Evolutionary conservation across 1,284 basidiomycete genomes (phyloP).

Genomic region (Tylopilus sp.): DNA sequence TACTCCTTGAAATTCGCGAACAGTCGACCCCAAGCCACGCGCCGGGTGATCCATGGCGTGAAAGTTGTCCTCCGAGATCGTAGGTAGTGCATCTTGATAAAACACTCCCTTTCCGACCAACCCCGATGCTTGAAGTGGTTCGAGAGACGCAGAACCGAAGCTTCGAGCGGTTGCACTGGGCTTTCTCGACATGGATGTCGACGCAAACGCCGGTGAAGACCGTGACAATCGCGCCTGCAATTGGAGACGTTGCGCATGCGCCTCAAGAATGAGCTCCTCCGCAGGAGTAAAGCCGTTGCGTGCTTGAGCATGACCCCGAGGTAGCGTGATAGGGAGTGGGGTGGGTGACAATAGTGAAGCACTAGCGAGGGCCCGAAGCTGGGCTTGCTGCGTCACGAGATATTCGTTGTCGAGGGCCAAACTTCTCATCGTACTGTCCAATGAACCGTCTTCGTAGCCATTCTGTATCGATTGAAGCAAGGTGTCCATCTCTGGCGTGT

Average conservation of each 20-base stretch:
- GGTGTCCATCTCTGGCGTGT: conserved; percentile 17
- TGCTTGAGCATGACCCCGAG: conserved; percentile 37
- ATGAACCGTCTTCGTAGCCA: conserved; percentile 15
- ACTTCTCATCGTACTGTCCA: conserved; percentile 13
- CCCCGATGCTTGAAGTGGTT: background rate
- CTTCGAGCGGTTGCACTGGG: conserved; percentile 3
- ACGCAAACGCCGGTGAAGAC: conserved; percentile 8
- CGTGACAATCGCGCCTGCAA: conserved; percentile 13
- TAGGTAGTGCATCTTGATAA: conserved; percentile 25
- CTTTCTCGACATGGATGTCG: conserved; percentile 4
- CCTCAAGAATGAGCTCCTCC: conserved; percentile 63
- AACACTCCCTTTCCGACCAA: conserved; percentile 7
- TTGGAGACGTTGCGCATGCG: conserved; percentile 40
- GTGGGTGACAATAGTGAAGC: conserved; percentile 15
- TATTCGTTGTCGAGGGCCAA: conserved; percentile 21
- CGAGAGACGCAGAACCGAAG: conserved; percentile 2
- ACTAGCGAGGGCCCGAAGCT: conserved; percentile 25
- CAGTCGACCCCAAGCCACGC: conserved; percentile 4
- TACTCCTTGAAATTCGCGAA: conserved; percentile 4
- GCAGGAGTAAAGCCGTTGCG: conserved; percentile 60
- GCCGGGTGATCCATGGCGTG: conserved; percentile 26
- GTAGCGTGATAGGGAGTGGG: conserved; percentile 5
- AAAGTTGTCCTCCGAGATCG: conserved; percentile 40
- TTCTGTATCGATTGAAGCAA: conserved; percentile 29
- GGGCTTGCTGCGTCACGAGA: conserved; percentile 19